These are phyloP conservation scores for Penicillium sumatraense DNA, from an alignment of 2,329 filamentous ascomycete genomes.

Conservation along the genomic window DNA sequence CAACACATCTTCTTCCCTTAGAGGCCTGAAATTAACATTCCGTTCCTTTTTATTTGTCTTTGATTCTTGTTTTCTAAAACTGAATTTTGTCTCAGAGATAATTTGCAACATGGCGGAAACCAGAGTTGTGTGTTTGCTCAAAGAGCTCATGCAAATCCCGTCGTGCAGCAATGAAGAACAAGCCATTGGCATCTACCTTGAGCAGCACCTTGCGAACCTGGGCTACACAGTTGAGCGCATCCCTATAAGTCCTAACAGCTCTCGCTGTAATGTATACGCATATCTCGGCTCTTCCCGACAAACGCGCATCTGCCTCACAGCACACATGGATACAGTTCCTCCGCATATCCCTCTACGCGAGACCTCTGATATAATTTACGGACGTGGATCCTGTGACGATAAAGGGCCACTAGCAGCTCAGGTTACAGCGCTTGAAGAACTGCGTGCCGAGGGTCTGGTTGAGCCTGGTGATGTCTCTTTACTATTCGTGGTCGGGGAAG, in stretches of 20 bases:
- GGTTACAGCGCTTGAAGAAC: constrained; percentile 67
- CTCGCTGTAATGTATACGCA: constrained; percentile 46
- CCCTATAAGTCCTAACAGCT: constrained; percentile 37
- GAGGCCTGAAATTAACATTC: too few species aligned
- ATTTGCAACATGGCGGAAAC: background rate
- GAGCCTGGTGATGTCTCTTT: constrained; percentile 60
- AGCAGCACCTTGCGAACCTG: constrained; percentile 34
- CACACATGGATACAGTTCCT: constrained; percentile 61
- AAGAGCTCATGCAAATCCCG: constrained; percentile 42
- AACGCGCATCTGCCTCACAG: constrained; percentile 39
- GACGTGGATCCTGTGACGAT: constrained; percentile 67
- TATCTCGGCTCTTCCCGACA: constrained; percentile 37
- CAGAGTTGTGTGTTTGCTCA: constrained; percentile 33
- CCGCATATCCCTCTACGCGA: constrained; percentile 71
- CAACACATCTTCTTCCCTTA: too few species aligned
- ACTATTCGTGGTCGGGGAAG: constrained; percentile 65
- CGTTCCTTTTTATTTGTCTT: too few species aligned
- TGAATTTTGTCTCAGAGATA: too few species aligned
- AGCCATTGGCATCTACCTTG: constrained; percentile 40
- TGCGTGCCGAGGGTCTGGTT: constrained; percentile 51
- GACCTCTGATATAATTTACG: constrained; percentile 60
- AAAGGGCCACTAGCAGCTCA: constrained; percentile 73
- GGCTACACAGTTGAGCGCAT: constrained; percentile 44
- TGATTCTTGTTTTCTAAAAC: too few species aligned
- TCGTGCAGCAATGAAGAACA: constrained; percentile 45